These are phyloP conservation scores for Murraya paniculata DNA, from an alignment of 345 rosid species.

Conservation along the genomic window DNA sequence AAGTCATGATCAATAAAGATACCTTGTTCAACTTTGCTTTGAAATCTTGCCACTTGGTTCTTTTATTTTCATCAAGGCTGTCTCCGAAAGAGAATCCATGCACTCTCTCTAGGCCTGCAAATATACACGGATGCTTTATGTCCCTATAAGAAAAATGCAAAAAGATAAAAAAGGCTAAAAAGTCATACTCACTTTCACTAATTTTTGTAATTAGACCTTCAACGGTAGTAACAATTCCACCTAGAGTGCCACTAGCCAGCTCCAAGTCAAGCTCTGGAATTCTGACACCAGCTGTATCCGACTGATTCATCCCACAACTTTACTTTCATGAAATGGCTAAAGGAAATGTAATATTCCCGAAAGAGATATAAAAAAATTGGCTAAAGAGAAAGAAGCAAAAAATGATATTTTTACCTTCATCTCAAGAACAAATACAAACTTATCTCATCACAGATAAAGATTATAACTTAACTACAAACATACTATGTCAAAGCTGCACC, in stretches of 20 bases:
- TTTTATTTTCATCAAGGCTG: conserved; percentile 66
- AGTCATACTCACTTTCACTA: conserved; percentile 74
- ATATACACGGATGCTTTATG: not conserved
- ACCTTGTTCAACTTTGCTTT: conserved; percentile 68
- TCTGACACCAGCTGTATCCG: conserved; percentile 78
- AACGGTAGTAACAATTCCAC: conserved; percentile 89
- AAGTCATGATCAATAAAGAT: conserved; percentile 2
- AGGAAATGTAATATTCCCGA: no score
- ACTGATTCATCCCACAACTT: conserved; percentile 38
- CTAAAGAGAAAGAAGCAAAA: conserved; percentile 1
- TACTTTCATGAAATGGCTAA: not conserved
- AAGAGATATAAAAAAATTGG: not conserved
- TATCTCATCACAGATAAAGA: not conserved
- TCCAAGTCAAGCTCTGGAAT: conserved; percentile 91
- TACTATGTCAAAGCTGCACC: not conserved
- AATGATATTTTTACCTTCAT: not conserved
- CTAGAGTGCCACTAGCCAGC: conserved; percentile 83
- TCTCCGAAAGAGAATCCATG: conserved; percentile 97
- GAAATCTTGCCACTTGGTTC: conserved; percentile 74
- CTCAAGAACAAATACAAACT: not conserved
- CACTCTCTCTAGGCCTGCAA: conserved; percentile 84
- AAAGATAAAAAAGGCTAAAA: conserved; percentile 7
- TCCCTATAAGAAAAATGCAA: not conserved
- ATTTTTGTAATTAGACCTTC: conserved; percentile 90
- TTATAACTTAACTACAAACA: not conserved